Conservation (phyloP, 2,329 filamentous ascomycete species). For the Cercospora sp. region DNA sequence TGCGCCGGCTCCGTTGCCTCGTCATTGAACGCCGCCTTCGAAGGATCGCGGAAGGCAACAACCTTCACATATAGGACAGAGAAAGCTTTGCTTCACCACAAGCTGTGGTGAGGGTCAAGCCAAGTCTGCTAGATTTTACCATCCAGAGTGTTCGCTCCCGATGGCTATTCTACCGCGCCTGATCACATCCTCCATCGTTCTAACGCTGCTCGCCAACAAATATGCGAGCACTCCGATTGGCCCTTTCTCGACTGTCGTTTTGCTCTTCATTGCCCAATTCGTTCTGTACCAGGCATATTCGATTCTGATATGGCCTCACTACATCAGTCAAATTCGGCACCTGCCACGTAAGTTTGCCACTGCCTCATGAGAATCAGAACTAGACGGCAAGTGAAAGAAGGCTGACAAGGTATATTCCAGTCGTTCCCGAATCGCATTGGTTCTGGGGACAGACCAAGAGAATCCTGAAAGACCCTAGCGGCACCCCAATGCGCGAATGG, state of each 20-base stretch:
- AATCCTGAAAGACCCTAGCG: conserved; percentile 46
- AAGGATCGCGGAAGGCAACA: conserved; percentile 5
- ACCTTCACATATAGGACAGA: neutral
- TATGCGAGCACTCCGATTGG: conserved; percentile 38
- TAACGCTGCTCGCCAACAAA: conserved; percentile 7
- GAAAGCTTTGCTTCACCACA: neutral
- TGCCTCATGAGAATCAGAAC: neutral
- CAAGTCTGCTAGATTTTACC: neutral
- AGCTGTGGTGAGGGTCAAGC: neutral
- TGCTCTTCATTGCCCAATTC: conserved; percentile 45
- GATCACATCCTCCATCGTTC: neutral
- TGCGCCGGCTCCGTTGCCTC: neutral
- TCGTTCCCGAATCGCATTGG: conserved; percentile 27
- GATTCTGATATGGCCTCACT: conserved; percentile 58
- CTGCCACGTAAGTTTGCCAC: conserved; percentile 44
- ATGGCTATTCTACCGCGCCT: conserved; percentile 9
- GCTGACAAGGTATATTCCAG: conserved; percentile 20
- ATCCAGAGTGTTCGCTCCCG: neutral
- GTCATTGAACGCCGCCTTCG: conserved; percentile 6
- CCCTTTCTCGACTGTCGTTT: conserved; percentile 42
- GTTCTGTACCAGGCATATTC: conserved; percentile 43
- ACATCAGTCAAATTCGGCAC: conserved; percentile 59
- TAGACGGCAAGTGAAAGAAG: conserved; percentile 44
- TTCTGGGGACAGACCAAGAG: conserved; percentile 46
- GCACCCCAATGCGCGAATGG: conserved; percentile 53